Evolutionary conservation across 2,329 filamentous ascomycete species (phyloP).

Genomic region (Sporothrix curviconia): DNA sequence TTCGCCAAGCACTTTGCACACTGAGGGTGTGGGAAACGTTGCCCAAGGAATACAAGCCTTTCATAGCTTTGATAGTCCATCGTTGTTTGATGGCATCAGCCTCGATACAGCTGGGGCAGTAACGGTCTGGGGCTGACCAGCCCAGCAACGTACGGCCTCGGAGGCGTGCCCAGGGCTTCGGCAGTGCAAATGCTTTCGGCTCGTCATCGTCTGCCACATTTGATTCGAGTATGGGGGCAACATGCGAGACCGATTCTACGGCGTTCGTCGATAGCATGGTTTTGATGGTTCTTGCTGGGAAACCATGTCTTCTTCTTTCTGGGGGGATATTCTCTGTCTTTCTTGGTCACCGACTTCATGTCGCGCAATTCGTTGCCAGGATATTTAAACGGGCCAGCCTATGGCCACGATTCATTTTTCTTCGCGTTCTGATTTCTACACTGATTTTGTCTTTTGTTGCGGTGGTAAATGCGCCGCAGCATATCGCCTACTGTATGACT

Average conservation of each 20-base stretch:
- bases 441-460: no score
- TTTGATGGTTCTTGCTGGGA: no score
- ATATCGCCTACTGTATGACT: no score
- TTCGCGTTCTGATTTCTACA: no score
- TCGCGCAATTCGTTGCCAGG: no score
- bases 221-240: constrained; percentile 20
- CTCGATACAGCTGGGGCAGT: constrained; percentile 25
- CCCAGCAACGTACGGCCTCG: constrained; percentile 22
- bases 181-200: constrained; percentile 16
- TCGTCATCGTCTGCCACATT: constrained; percentile 22
- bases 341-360: no score
- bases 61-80: constrained; percentile 20
- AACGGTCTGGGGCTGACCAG: constrained; percentile 22
- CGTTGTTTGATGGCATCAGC: constrained; percentile 24
- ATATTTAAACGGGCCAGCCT: no score
- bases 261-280: constrained; percentile 12
- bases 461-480: no score
- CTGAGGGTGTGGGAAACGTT: constrained; percentile 4
- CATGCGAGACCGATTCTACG: constrained; percentile 21
- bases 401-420: no score
- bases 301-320: no score
- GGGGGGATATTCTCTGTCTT: no score
- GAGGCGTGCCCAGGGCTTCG: constrained; percentile 23
- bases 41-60: constrained; percentile 21
- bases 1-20: constrained; percentile 14